Evolutionary conservation across 225 moss, liverwort and hornwort genomes (phyloP), one percentile per base, ranked within the genome.

Genomic region (Physcomitrellopsis africana): DNA sequence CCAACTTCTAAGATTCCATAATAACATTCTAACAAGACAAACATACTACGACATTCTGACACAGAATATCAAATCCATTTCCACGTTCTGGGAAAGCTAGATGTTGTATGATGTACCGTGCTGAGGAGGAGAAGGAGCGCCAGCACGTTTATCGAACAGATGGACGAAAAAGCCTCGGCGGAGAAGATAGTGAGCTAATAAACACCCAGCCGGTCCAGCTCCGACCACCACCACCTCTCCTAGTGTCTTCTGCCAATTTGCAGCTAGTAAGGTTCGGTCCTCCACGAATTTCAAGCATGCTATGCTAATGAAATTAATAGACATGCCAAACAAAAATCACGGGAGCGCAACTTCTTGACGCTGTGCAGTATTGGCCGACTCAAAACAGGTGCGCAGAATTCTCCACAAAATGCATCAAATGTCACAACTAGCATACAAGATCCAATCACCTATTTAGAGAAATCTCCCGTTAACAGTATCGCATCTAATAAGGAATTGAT

Each of bases 131-230:
- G 83, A 56, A 79, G 65, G 65, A 8, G 65, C 44, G 18, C 67
- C 51, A 41, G 74, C 66, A 54, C 83, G 82, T 77, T 77, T 83
- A 0, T 89, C 89, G 42, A 89, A 74, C 10, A 89, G 63, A 68
- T 81, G 80, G 48, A 89, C 89, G 32, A 67, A 83, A 66, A 81
- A 89, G 47, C 86, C 89, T 76, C 86, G 81, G 47, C 83, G 83
- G 41, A 86, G 86, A 63, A 89, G 82, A 68, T 86, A 83, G 24
- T 83, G 86, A 52, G 89, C 55, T 60, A 86, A 37, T 67, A 89
- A 79, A 70, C 89, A 86, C 41, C 89, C 86, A 69, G 86, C 83
- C 44, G 89, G 83, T 53, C 89, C 89, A 56, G 86, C 89, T 78
- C 89, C 83, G 72, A 83, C 86, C 79, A 89, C 78, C 73, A 81